These are phyloP conservation scores for Fraxinus platypoda DNA, from an alignment of 305 asterid genomes.

Conservation along the genomic window DNA sequence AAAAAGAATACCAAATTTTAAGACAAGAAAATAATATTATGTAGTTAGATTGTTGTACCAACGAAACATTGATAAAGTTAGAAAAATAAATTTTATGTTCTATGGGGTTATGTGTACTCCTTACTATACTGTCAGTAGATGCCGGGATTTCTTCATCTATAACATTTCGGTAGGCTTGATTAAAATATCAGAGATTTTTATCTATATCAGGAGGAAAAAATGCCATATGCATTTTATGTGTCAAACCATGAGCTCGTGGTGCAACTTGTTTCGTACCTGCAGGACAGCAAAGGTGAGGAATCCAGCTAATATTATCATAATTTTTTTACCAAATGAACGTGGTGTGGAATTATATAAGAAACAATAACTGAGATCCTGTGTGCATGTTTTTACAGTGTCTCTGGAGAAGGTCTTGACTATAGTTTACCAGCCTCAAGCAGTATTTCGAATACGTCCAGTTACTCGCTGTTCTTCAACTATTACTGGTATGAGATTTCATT, in stretches of 20 bases:
- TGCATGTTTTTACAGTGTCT: constrained; percentile 66
- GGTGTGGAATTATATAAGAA: constrained; percentile 4
- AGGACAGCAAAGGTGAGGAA: constrained; percentile 66
- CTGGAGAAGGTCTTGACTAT: constrained; percentile 86
- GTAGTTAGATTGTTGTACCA: background rate
- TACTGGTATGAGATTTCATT: constrained; percentile 45
- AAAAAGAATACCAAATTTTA: background rate
- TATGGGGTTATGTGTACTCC: background rate
- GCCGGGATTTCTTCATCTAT: background rate
- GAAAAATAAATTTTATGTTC: background rate
- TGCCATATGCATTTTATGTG: constrained; percentile 87
- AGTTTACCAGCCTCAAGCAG: constrained; percentile 95
- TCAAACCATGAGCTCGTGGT: constrained; percentile 78
- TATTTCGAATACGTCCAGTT: constrained; percentile 89
- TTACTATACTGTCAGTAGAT: background rate
- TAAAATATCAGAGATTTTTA: constrained; percentile 11
- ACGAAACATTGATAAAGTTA: background rate
- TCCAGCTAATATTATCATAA: background rate
- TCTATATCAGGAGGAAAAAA: constrained; percentile 67
- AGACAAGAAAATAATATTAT: background rate
- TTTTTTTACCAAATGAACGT: background rate
- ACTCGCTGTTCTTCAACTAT: constrained; percentile 91
- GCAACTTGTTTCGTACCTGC: constrained; percentile 71
- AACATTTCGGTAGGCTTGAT: background rate
- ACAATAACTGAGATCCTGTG: constrained; percentile 15